A percentile compares a stretch with the other conserved stretches of the same genome.
These are phyloP conservation scores for Phytopythium montanum DNA, from an alignment of 352 stramenopile genomes.

Conservation along the genomic window DNA sequence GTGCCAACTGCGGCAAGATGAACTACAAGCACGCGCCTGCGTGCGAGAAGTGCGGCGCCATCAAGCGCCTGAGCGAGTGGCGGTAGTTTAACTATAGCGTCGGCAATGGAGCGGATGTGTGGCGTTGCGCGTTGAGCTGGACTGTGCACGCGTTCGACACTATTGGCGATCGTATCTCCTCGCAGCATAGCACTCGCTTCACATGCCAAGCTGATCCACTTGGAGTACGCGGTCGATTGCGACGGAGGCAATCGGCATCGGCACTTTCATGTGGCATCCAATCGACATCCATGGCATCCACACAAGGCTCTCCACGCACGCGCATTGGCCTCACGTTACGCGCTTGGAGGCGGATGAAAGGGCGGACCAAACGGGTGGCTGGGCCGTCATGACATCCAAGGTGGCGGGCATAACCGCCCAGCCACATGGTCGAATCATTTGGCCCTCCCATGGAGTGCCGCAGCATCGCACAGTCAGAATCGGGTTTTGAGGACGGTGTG, in stretches of 20 bases:
- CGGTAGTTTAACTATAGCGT: conserved; percentile 19
- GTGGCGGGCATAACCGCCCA: too few relatives aligned
- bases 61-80: conserved; percentile 79
- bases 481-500: not conserved
- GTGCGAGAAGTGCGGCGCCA: conserved; percentile 73
- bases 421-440: too few relatives aligned
- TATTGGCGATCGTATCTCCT: too few relatives aligned
- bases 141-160: too few relatives aligned
- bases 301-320: too few relatives aligned
- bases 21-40: conserved; percentile 59
- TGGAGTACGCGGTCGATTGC: not conserved
- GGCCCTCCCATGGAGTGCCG: not conserved
- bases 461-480: not conserved
- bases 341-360: not conserved
- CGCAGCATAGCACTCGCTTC: too few relatives aligned
- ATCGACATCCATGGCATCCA: too few relatives aligned
- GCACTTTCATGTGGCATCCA: not conserved
- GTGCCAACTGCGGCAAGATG: conserved; percentile 56
- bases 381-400: too few relatives aligned
- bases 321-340: too few relatives aligned
- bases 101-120: too few relatives aligned
- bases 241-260: not conserved
- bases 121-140: too few relatives aligned
- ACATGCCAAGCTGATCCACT: not conserved
- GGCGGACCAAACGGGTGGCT: not conserved